Base-by-base conservation (phyloP, 306 rosid genomes). In the Quercus rubra region DNA sequence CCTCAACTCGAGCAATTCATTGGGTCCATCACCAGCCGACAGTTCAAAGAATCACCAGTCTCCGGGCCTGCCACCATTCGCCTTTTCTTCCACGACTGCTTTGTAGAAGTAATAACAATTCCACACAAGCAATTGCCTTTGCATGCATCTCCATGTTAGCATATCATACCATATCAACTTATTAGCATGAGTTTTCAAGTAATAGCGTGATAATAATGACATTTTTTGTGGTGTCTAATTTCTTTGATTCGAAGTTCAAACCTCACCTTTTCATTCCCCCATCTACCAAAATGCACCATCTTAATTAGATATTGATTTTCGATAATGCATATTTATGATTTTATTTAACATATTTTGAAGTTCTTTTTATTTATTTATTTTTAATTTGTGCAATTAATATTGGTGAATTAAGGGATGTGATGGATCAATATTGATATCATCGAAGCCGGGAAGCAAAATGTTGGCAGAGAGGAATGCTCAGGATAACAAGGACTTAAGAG, bases 81-180 rank as follows among this genome's bases (percentile, higher is more conserved):
- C 27, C 98, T 94, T 21, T 88, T 94, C 86, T 92, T 91, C 87
- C 98, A 94, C 58, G 98, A 94, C 83, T 94, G 98, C 87, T 91
- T 94, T 82, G 97, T 94, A 7, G 93, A 90, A 87, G 98, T 94
- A 88, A 82, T 81, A 35, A 13, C 59, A 76, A 70, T 71, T 78
- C 79, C 70, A 56, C 27, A 67, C 28, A 18, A 18, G 23, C 4
- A 15, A 57, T 31, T 76, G 78, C 18, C 67, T 74, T 58, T 79
- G 80, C 87, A 67, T 82, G 73, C 74, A 73, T 70, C 20, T 19
- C 6, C 56, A 43, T 82, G 63, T 58, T 82, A 41, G 46, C 46
- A 41, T 41, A 8, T 8, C 12, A 41, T 41, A 8, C 3, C 46
- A 41, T 41, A 8, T 41, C 1, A 38, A 8, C 46, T 41, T 41